Conservation (phyloP, 805 yeast genomes). For the Myxozyma neglecta region DNA sequence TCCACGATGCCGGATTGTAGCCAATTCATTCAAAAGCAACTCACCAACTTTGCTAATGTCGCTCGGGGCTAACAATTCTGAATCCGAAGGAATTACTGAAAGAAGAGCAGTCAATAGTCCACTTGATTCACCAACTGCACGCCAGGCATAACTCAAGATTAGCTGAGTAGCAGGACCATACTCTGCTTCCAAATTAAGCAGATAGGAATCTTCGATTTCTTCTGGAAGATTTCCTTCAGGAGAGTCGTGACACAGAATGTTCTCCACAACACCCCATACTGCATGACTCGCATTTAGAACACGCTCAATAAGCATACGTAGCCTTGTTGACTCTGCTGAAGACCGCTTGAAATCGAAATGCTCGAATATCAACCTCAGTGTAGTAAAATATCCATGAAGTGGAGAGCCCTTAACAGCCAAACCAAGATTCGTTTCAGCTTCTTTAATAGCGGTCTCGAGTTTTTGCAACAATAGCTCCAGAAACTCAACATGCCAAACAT, state of each 20-base stretch:
- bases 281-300: constrained; percentile 28
- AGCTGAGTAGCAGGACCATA: constrained; percentile 45
- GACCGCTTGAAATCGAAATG: constrained; percentile 30
- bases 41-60: constrained; percentile 49
- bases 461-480: constrained; percentile 40
- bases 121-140: constrained; percentile 76
- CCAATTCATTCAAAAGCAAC: constrained; percentile 62
- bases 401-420: constrained; percentile 51
- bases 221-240: constrained; percentile 66
- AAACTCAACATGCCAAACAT: constrained; percentile 35
- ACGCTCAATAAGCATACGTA: constrained; percentile 9
- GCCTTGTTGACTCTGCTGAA: background rate
- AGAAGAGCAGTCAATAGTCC: constrained; percentile 52
- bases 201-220: constrained; percentile 35
- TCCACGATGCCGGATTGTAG: constrained; percentile 81
- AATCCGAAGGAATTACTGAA: constrained; percentile 33
- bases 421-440: constrained; percentile 43
- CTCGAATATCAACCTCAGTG: constrained; percentile 52
- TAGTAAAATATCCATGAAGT: constrained; percentile 69
- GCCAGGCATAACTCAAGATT: constrained; percentile 72
- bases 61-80: background rate
- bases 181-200: constrained; percentile 33
- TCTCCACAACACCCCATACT: constrained; percentile 50
- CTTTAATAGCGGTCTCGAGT: constrained; percentile 41
- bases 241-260: constrained; percentile 63